Evolutionary conservation across 2,329 filamentous ascomycete species (phyloP).

Genomic region (Annulohypoxylon truncatum): DNA sequence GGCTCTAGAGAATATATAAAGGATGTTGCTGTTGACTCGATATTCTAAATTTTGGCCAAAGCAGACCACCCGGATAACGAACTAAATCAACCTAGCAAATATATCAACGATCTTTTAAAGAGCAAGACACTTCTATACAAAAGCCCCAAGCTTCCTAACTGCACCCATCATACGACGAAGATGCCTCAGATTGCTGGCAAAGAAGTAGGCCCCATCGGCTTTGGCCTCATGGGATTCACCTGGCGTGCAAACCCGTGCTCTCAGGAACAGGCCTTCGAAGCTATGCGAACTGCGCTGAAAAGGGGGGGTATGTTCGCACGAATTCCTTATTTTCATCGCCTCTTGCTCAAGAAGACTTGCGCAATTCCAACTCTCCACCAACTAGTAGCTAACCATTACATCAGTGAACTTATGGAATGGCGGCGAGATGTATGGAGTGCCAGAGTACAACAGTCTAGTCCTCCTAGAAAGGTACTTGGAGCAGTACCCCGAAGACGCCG

Average conservation of each 20-base stretch:
- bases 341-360: neutral
- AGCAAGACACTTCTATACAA: neutral
- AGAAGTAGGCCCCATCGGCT: slow-evolving; percentile 40
- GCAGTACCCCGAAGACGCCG: slow-evolving; percentile 66
- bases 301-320: slow-evolving; percentile 41
- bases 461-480: slow-evolving; percentile 66
- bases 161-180: neutral
- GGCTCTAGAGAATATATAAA: neutral
- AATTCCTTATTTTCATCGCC: neutral
- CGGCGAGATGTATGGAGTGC: slow-evolving; percentile 66
- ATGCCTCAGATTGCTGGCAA: slow-evolving; percentile 23
- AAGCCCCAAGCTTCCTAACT: neutral
- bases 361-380: neutral
- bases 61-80: neutral
- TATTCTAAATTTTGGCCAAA: neutral
- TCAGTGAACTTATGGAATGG: slow-evolving; percentile 61
- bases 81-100: neutral
- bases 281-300: slow-evolving; percentile 60
- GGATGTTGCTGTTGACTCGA: neutral
- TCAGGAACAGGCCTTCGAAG: slow-evolving; percentile 57
- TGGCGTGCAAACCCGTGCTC: slow-evolving; percentile 48
- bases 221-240: slow-evolving; percentile 49
- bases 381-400: neutral
- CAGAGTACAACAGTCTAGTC: slow-evolving; percentile 62
- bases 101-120: neutral